phyloP scores from a whole-genome alignment of 257 asterid species.

The Ilex aquifolium region DNA sequence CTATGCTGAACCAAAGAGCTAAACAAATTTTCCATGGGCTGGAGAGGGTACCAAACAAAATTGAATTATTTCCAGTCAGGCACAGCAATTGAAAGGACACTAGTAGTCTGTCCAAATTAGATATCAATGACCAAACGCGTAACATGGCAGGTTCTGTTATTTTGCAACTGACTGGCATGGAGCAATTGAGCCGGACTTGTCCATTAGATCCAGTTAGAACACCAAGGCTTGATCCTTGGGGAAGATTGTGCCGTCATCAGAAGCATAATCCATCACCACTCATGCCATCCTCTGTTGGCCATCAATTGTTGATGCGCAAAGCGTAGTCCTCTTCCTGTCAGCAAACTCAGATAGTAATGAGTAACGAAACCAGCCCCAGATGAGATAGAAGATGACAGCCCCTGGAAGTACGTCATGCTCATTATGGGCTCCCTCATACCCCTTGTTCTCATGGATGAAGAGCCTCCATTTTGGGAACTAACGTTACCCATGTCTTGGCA shows the following conservation, averaged over 20 bases:
- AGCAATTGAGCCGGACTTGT: slow-evolving; percentile 24
- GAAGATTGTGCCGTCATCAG: slow-evolving; percentile 21
- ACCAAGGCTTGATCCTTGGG: slow-evolving; percentile 22
- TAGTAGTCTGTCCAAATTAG: no score
- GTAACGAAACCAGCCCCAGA: slow-evolving; percentile 13
- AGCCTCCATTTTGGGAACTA: neutral
- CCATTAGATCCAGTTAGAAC: slow-evolving; percentile 20
- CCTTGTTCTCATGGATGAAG: neutral
- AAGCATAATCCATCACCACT: slow-evolving; percentile 18
- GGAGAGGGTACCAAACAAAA: no score
- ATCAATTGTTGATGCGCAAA: slow-evolving; percentile 30
- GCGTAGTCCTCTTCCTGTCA: slow-evolving; percentile 23
- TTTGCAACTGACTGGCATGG: neutral
- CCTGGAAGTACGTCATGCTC: slow-evolving; percentile 12
- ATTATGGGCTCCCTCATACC: neutral
- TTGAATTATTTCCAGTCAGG: no score
- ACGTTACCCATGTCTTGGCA: neutral
- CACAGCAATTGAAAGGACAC: no score
- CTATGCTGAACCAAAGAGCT: no score
- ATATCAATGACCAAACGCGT: no score
- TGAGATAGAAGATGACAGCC: slow-evolving; percentile 5
- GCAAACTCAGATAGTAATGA: slow-evolving; percentile 20
- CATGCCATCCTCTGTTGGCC: slow-evolving; percentile 18
- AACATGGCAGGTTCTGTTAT: no score
- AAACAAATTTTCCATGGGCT: no score